Evolutionary conservation across 1,284 basidiomycete species (phyloP), one percentile per base, ranked within the genome.

Genomic region (Boletus austroedulis): DNA sequence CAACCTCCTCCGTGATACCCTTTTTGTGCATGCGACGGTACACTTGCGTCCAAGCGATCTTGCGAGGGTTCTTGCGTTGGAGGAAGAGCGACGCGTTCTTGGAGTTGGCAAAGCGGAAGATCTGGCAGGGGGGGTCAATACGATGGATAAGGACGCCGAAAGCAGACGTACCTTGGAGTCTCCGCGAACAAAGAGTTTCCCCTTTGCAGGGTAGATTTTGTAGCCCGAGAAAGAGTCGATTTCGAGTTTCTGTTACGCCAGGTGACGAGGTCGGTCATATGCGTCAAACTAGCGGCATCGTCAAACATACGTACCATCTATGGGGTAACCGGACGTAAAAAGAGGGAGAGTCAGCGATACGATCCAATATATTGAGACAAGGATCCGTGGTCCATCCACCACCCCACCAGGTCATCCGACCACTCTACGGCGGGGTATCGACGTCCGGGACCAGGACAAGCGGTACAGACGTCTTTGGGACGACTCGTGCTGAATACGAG

Each of bases 21-120:
- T 99, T 99, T 89, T 97, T 98, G 88, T 99, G 97, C 89, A 98
- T 95, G 71, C 94, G 90, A 70, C 96, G 92, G 88, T 93, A 99
- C 61, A 95, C 89, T 73, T 87, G 82, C 60, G 96, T 99, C 97
- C 96, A 99, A 66, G 96, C 92, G 79, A 99, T 95, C 89, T 99
- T 98, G 76, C 96, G 93, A 57, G 97, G 96, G 86, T 99, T 99
- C 85, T 99, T 99, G 82, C 96, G 93, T 80, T 99, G 97, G 63
- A 94, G 83, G 90, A 99, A 99, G 67, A 99, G 90, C 62, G 95
- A 98, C 70, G 95, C 86, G 75, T 86, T 90, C 87, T 97, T 97
- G 66, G 91, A 90, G 73, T 77, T 83, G 68, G 87, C 80, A 78
- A 95, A 95, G 75, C 94, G 92, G 89, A 96, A 96, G 74, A 94